Conservation (phyloP, 352 stramenopile species). For the Globisporangium mamillatum region DNA sequence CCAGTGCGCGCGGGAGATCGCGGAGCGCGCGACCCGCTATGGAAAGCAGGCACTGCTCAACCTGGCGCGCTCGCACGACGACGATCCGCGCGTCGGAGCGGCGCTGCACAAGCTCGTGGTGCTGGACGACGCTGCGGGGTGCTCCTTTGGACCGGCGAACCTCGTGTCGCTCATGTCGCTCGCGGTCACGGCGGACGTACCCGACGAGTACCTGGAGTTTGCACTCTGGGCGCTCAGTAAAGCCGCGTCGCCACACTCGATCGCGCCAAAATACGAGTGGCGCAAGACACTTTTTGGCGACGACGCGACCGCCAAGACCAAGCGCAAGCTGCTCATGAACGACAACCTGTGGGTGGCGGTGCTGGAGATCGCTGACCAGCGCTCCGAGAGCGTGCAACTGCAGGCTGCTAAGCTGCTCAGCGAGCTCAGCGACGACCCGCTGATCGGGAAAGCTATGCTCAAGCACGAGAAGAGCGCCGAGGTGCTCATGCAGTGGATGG, state of each 20-base stretch:
- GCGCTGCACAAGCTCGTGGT: slow-evolving; percentile 52
- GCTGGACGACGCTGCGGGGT: slow-evolving; percentile 31
- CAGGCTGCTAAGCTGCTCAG: slow-evolving; percentile 41
- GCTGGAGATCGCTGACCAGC: slow-evolving; percentile 19
- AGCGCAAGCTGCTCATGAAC: slow-evolving; percentile 48
- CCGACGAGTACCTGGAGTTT: slow-evolving; percentile 65
- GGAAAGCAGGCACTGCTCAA: slow-evolving; percentile 70
- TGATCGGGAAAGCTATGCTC: slow-evolving; percentile 23
- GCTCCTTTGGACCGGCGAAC: slow-evolving; percentile 61
- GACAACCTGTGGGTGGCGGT: slow-evolving; percentile 51
- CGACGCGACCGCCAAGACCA: slow-evolving; percentile 45
- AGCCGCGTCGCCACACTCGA: slow-evolving; percentile 32
- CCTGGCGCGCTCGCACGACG: slow-evolving; percentile 44
- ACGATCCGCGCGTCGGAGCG: slow-evolving; percentile 52
- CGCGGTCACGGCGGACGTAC: slow-evolving; percentile 50
- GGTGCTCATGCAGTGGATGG: slow-evolving; percentile 47
- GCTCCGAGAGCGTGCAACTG: slow-evolving; percentile 35
- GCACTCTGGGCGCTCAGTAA: slow-evolving; percentile 63
- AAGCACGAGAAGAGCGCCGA: slow-evolving; percentile 21
- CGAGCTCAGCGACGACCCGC: slow-evolving; percentile 41
- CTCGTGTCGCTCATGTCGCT: slow-evolving; percentile 64
- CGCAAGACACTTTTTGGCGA: slow-evolving; percentile 62
- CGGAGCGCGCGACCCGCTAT: slow-evolving; percentile 57
- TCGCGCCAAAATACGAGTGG: slow-evolving; percentile 45
- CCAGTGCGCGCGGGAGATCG: slow-evolving; percentile 54